These are phyloP conservation scores for Pueraria montana DNA, from an alignment of 306 rosid species.

Conservation along the genomic window DNA sequence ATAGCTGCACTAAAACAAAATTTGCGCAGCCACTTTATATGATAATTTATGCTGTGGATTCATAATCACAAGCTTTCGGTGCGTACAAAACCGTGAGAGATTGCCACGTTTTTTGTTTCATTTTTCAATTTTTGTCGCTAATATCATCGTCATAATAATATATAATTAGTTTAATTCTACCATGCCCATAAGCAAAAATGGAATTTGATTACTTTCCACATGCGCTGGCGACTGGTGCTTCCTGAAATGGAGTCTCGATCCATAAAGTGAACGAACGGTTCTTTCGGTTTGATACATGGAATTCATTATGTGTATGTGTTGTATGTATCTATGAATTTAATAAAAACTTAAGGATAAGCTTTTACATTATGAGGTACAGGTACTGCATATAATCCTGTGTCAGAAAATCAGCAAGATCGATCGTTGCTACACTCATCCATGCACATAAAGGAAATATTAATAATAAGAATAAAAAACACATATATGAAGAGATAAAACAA, in stretches of 20 bases:
- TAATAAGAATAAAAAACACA: not conserved
- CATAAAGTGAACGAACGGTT: conserved; percentile 19
- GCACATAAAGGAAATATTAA: conserved; percentile 6
- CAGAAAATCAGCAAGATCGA: conserved; percentile 42
- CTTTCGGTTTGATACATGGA: conserved; percentile 31
- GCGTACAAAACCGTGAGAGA: conserved; percentile 20
- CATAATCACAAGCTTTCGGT: conserved; percentile 42
- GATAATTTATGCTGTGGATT: conserved; percentile 19
- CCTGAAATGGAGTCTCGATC: conserved; percentile 16
- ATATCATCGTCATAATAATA: not conserved
- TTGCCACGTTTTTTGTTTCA: conserved; percentile 43
- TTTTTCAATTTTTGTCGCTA: not conserved
- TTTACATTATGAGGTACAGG: conserved; percentile 36
- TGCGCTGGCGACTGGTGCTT: conserved; percentile 36
- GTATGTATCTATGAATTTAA: conserved; percentile 22
- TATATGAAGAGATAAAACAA: conserved; percentile 3
- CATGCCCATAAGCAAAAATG: conserved; percentile 9
- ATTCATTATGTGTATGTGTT: conserved; percentile 15
- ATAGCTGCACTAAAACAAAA: not conserved
- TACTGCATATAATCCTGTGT: conserved; percentile 40
- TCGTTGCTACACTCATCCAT: conserved; percentile 7
- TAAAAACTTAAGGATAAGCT: conserved; percentile 34
- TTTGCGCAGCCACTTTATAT: conserved; percentile 1
- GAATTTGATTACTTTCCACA: conserved; percentile 34
- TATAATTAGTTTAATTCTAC: not conserved